phyloP scores from a whole-genome alignment of 73 alveolate genomes.

The Symbiodinium natans region DNA sequence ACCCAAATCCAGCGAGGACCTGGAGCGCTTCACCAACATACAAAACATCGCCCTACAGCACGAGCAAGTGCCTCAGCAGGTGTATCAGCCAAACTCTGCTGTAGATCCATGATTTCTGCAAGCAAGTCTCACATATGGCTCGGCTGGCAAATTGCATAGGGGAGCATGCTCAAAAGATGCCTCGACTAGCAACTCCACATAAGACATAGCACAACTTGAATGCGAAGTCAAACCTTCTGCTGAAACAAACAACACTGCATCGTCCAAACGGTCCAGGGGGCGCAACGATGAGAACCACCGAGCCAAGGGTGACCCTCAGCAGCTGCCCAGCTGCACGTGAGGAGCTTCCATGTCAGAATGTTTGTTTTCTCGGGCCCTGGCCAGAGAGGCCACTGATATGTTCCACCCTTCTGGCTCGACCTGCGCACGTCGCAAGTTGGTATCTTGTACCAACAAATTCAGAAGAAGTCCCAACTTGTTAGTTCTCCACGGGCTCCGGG shows the following conservation, averaged over 20 bases:
- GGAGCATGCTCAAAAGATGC: slow-evolving; percentile 89
- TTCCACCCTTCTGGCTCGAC: slow-evolving; percentile 77
- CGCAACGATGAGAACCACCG: slow-evolving; percentile 70
- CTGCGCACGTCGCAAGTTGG: background rate
- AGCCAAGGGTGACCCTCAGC: slow-evolving; percentile 80
- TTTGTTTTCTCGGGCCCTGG: background rate
- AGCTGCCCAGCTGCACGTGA: no score
- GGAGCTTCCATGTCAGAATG: no score
- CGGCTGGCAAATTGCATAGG: slow-evolving; percentile 56
- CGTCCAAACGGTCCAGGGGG: no score
- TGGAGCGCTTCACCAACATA: no score
- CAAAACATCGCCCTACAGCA: no score
- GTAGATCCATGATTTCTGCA: background rate
- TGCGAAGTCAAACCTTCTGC: no score
- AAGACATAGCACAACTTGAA: no score
- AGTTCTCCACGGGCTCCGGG: background rate
- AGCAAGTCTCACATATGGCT: slow-evolving; percentile 27
- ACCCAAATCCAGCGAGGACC: slow-evolving; percentile 94
- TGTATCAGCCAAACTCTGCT: background rate
- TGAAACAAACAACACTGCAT: no score
- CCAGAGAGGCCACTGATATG: slow-evolving; percentile 89
- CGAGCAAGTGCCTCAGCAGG: no score
- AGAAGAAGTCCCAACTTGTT: background rate
- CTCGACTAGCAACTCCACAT: no score
- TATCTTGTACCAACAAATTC: background rate